Base-by-base conservation (phyloP, 257 asterid species). In the Scutellaria barbata region DNA sequence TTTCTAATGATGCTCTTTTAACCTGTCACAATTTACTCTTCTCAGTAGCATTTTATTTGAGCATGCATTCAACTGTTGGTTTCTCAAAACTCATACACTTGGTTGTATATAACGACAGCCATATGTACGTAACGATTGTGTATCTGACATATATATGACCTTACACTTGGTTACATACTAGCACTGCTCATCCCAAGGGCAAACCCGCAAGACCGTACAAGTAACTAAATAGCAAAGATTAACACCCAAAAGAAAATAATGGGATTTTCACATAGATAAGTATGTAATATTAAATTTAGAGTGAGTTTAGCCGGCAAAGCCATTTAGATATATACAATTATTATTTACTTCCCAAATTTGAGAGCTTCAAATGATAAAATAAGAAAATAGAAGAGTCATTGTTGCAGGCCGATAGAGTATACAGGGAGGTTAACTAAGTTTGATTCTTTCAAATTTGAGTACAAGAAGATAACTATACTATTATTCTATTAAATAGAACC, bases 241-340 rank as follows among this genome's bases (percentile, higher is more conserved):
- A 30, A 30, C 35, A 30, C 35, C 35, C 35, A 30, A 30, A 30
- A 20, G 25, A 20, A 20, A 30, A 30, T 30, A 40, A 62, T 51
- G 17, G 50, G 43, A 40, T 42, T 45, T 61, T 35, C 47, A 41
- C 46, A 52, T 42, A 20, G 11, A 51, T 9, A 51, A 51, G 10
- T n/a, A 18, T 63, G 40, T 51, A 14, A 39, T 58, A 11, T 58
- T 16, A 58, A 35, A 33, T 11, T 16, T 43, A 30, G 42, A 48
- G 33, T 3, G 42, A 39, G 51, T n/a, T 64, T 56, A 65, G 77
- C 77, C 74, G 74, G 77, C 77, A 46, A 54, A 43, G 59, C 64
- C 25, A 12, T n/a, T 41, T 18, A 65, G 12, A 59, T 17, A 61
- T 8, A 50, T 11, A 68, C 14, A 43, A 41, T 33, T 39, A 25